A percentile compares a stretch with the other conserved stretches of the same genome.
phyloP scores from a whole-genome alignment of 495 filamentous ascomycete genomes.

The Penicillium simplicissimum region DNA sequence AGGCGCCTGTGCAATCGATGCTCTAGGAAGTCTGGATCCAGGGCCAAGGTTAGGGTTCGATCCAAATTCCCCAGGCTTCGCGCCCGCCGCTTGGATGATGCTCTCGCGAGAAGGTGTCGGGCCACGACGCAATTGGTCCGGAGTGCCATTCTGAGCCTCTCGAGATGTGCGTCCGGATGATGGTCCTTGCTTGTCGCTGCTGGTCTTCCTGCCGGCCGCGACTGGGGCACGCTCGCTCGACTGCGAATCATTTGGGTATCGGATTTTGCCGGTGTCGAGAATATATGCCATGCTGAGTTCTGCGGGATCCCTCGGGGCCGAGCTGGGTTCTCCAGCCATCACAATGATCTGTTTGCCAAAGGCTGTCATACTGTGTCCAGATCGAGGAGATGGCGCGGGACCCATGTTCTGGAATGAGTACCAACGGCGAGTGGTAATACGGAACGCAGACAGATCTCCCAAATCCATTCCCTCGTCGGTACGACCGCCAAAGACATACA shows the following conservation, averaged over 20 bases:
- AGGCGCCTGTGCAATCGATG: constrained; percentile 68
- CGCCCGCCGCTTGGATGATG: constrained; percentile 33
- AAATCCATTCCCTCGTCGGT: constrained; percentile 89
- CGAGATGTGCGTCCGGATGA: constrained; percentile 53
- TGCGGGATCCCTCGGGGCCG: constrained; percentile 70
- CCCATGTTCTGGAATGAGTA: constrained; percentile 99
- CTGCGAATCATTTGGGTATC: constrained; percentile 80
- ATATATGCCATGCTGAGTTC: constrained; percentile 90
- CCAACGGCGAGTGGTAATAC: constrained; percentile 89
- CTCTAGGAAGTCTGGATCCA: constrained; percentile 67
- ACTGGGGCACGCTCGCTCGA: constrained; percentile 40
- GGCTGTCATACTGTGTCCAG: constrained; percentile 96
- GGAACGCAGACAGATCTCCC: constrained; percentile 93
- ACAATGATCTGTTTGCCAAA: constrained; percentile 90
- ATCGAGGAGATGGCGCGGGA: constrained; percentile 86
- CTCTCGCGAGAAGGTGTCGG: constrained; percentile 55
- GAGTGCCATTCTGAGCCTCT: constrained; percentile 60
- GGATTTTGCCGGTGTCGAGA: constrained; percentile 91
- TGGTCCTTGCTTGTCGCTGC: constrained; percentile 38
- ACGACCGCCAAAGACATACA: constrained; percentile 99
- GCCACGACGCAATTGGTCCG: constrained; percentile 54
- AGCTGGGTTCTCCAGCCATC: constrained; percentile 91
- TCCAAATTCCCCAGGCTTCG: constrained; percentile 35
- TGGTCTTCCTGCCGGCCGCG: constrained; percentile 38
- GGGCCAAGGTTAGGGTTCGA: constrained; percentile 39